Evolutionary conservation across 768 basidiomycete genomes (phyloP), one percentile per base, ranked within the genome.

Genomic region (Suillus subaureus): DNA sequence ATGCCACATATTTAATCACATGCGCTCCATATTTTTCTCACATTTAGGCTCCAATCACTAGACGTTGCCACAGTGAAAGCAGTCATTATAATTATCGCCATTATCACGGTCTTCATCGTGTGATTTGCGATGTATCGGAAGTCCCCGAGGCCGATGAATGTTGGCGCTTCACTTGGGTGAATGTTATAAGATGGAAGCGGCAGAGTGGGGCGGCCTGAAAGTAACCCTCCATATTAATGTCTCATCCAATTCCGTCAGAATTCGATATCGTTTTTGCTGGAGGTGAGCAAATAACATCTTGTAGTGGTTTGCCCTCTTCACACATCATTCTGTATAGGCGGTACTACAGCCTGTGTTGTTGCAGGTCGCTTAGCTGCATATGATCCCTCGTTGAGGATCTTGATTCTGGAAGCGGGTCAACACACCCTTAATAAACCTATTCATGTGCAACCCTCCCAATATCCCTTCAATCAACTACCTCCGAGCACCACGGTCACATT

Each of bases 261-360:
- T 82, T 81, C 66, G 85, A 87, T 66, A 80, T 88, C 23, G 80
- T 88, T 66, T 83, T 88, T 65, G 85, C 83, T 37, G 87, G 87
- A 68, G 87, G 87, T 87, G 26, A 21, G 74, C 62, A 42, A 12
- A 55, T 11, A n/a, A 11, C n/a, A 35, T 47, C 33, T 72, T 66
- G 42, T 43, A 42, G 7, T 33, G 42, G 40, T 37, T n/a, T 55
- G 0, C 12, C 21, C 33, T 55, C 2, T 12, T 55, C 6, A 35
- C 54, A 33, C 16, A 55, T 61, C 43, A 4, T 33, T 13, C 16
- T n/a, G 23, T 26, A 15, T 18, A 79, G 80, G 79, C 4, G 81
- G 80, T 37, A 71, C 79, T 2, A 67, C 79, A 1, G 78, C 72
- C 1, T 78, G 81, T 42, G 67, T 81, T 9, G 61, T 77, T 18